Evolutionary conservation across 192 early-diverging fungal genomes (phyloP), one percentile per base, ranked within the genome.

Genomic region (Phycomyces blakesleeanus): DNA sequence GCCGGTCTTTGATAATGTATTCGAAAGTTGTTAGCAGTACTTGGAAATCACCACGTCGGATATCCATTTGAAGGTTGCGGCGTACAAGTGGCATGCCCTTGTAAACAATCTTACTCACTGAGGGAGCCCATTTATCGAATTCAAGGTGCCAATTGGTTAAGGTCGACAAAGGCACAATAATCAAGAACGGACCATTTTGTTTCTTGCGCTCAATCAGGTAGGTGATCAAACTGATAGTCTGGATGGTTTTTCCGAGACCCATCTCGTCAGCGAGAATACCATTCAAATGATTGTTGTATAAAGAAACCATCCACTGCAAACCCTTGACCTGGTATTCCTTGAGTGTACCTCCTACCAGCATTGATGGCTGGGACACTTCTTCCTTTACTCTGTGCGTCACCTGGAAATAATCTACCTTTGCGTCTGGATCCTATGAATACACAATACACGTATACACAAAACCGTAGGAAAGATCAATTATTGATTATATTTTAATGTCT

Each of bases 271-370:
- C 97, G 47, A 99, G 70, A 68, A 99, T 98, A 54, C 97, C 97
- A 73, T 99, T 99, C 38, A 99, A 76, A 54, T 93, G 77, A 76
- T 99, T 99, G 75, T 99, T 99, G 78, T 97, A 99, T 51, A 99
- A 76, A 14, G 94, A 97, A 34, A 97, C 91, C 97, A 99, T 97
- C 97, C 97, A 99, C 76, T 99, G 89, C 11, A 99, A 76, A 57
- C 97, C 97, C 66, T 93, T 96, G 65, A 97, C 61, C 77, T 95
- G 97, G 75, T 99, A 99, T 21, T 98, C 96, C 78, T 99, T 99
- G 40, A 99, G 78, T 21, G 71, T 83, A 41, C 97, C 97, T 47
- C 97, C 96, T 8, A 89, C 79, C 64, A 99, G 73, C 21, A 98
- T 88, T 38, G 63, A 25, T 5, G 95, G 90, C 76, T 99, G 97